Conservation (phyloP, 495 filamentous ascomycete species). For the Trichoderma reesei region DNA sequence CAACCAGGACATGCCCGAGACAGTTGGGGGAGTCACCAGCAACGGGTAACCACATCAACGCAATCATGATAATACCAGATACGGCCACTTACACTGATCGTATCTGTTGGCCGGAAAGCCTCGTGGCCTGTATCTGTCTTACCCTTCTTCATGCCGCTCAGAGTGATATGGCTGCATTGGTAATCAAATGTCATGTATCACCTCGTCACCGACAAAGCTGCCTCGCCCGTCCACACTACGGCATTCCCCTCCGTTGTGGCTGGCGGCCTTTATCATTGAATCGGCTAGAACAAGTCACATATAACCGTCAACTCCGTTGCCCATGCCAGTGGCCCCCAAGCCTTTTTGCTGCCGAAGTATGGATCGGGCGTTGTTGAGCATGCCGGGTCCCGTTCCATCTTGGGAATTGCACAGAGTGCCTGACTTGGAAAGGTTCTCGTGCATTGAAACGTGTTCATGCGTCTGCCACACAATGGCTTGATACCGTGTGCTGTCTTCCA, state of each 20-base stretch:
- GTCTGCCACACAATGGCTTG: not conserved
- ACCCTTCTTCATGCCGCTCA: not conserved
- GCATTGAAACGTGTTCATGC: slow-evolving; percentile 8
- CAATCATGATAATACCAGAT: too few species aligned
- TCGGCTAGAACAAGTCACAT: not conserved
- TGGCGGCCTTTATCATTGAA: not conserved
- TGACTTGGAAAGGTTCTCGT: not conserved
- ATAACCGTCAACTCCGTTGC: not conserved
- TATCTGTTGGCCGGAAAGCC: not conserved
- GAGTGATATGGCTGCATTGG: not conserved
- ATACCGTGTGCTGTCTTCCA: not conserved
- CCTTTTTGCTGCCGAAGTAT: not conserved
- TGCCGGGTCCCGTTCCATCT: not conserved
- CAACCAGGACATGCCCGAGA: not conserved
- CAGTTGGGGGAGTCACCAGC: not conserved
- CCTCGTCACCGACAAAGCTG: not conserved
- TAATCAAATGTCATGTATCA: not conserved
- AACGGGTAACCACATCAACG: not conserved
- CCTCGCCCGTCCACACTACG: not conserved
- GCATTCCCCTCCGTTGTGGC: not conserved
- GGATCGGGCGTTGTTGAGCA: not conserved
- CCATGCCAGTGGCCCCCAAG: not conserved
- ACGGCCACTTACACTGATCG: not conserved
- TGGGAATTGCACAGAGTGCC: not conserved
- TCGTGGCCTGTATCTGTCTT: not conserved